Percentiles rank a stretch among this genome's conserved stretches.
Conservation (phyloP, 2,329 filamentous ascomycete genomes). For the Cordyceps farinosa region DNA sequence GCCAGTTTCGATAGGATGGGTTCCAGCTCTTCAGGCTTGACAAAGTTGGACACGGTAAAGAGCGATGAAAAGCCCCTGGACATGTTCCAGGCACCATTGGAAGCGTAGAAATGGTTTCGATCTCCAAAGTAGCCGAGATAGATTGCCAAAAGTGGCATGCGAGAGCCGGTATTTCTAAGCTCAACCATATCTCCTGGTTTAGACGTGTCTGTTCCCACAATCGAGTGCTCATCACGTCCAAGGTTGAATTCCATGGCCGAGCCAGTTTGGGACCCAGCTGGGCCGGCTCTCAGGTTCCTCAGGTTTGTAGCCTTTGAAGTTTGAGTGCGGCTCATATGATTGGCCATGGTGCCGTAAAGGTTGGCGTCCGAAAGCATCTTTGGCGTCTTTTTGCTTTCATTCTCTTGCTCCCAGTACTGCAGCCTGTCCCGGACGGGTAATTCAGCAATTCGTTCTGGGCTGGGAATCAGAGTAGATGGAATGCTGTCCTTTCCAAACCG, state of each 20-base stretch:
- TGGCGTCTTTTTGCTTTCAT: conserved; percentile 27
- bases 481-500: conserved; percentile 6
- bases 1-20: conserved; percentile 35
- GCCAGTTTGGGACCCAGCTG: conserved; percentile 5
- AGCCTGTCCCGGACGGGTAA: conserved; percentile 39
- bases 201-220: conserved; percentile 13
- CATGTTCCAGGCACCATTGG: conserved; percentile 47
- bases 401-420: conserved; percentile 38
- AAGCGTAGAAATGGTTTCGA: conserved; percentile 53
- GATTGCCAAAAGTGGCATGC: conserved; percentile 48
- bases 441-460: neutral
- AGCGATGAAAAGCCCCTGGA: conserved; percentile 40
- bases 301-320: neutral
- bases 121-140: conserved; percentile 50
- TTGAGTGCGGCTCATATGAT: conserved; percentile 28
- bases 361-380: conserved; percentile 20
- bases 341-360: conserved; percentile 25
- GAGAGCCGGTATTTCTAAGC: conserved; percentile 35
- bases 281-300: neutral
- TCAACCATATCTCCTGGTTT: conserved; percentile 26
- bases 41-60: conserved; percentile 51
- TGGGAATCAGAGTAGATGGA: neutral
- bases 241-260: conserved; percentile 8
- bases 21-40: conserved; percentile 37
- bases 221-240: conserved; percentile 9